Evolutionary conservation across 768 basidiomycete genomes (phyloP).

Genomic region (Guyanaporus albipodus): DNA sequence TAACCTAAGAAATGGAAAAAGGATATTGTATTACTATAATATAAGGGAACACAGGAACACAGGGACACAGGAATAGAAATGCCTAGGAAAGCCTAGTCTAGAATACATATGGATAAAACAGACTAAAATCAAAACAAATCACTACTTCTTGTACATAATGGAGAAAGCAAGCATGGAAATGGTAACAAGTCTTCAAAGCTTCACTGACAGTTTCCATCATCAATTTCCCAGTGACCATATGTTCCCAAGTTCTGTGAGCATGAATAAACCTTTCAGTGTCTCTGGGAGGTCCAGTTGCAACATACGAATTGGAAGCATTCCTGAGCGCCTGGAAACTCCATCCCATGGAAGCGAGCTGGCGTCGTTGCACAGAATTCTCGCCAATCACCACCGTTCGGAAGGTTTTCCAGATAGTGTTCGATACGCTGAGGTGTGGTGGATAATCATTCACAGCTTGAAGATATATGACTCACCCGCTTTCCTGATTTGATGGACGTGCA

Average conservation of each 20-base stretch:
- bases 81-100: too few species aligned
- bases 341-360: slow-evolving; percentile 20
- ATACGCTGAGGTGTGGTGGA: slow-evolving; percentile 22
- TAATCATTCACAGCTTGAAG: not conserved
- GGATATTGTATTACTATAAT: too few species aligned
- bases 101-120: too few species aligned
- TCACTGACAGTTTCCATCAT: slow-evolving; percentile 17
- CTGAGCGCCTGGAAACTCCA: slow-evolving; percentile 27
- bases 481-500: slow-evolving; percentile 23
- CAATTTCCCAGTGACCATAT: slow-evolving; percentile 26
- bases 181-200: too few species aligned
- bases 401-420: slow-evolving; percentile 27
- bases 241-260: slow-evolving; percentile 8
- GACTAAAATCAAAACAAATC: too few species aligned
- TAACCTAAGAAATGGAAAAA: too few species aligned
- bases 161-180: too few species aligned
- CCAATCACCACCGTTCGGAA: slow-evolving; percentile 29
- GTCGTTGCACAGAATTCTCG: slow-evolving; percentile 34
- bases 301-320: slow-evolving; percentile 17
- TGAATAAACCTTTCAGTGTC: not conserved
- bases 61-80: too few species aligned
- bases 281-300: not conserved
- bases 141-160: too few species aligned
- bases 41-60: too few species aligned
- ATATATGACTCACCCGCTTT: slow-evolving; percentile 20